Base-by-base conservation (phyloP, 805 yeast species). In the Cyberlindnera lachancei region DNA sequence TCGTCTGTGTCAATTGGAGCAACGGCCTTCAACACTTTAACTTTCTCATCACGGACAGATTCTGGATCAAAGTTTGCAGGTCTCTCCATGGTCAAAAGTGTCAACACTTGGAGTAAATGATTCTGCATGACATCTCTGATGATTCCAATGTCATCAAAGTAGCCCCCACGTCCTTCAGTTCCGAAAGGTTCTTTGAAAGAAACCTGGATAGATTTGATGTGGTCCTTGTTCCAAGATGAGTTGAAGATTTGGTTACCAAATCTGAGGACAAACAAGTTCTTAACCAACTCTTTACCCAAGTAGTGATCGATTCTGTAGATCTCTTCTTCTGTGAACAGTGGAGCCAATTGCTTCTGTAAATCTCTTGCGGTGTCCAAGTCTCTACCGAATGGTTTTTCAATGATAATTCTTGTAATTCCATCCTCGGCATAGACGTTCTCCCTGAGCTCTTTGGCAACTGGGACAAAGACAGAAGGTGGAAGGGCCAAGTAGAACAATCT, bases 111-210 rank as follows among this genome's bases (percentile, higher is more conserved):
- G 53, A 90, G 68, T 49, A 92, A 62, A 64, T 92, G 98, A 70
- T 92, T 92, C 67, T 92, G 98, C 86, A 92, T 90, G 29, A 92
- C 97, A 55, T 92, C 98, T 60, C 98, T 77, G 46, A 92, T 83
- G 55, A 92, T 92, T 37, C 98, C 98, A 52, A 88, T 86, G 35
- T 70, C 68, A 61, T 92, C 97, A 53, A 92, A 92, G 66, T 92
- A 92, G 23, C 98, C 98, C 47, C 98, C 98, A 56, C 98, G 77
- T 36, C 98, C 98, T 63, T 92, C 96, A 25, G 98, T 92, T 35
- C 98, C 98, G 50, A 92, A 92, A n/a, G 92, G 85, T 65, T 92
- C 98, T 66, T 92, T 92, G 70, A 92, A 90, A 11, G 90, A 73
- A 46, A 92, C 77, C 66, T 90, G 96, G 41, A 92, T 78, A 24